A percentile compares a stretch with the other conserved stretches of the same genome.
Conservation (phyloP, 2,329 filamentous ascomycete genomes). For the Thielaviopsis cerberus region DNA sequence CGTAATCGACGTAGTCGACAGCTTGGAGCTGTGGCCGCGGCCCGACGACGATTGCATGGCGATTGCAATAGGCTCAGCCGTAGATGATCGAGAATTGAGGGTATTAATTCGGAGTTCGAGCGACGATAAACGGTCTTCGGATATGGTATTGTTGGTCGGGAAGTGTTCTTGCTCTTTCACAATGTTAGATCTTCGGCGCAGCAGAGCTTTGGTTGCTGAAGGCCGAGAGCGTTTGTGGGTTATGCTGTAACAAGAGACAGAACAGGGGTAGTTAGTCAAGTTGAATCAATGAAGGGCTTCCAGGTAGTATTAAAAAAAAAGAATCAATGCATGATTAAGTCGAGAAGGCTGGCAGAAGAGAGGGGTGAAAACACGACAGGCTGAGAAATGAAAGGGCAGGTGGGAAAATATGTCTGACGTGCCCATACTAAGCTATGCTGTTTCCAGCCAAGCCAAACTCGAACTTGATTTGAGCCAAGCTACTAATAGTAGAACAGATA, state of each 20-base stretch:
- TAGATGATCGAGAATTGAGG: slow-evolving; percentile 2
- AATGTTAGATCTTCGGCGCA: slow-evolving; percentile 6
- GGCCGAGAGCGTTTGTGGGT: slow-evolving; percentile 10
- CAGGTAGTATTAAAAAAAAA: no score
- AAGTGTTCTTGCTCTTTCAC: slow-evolving; percentile 4
- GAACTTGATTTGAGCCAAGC: no score
- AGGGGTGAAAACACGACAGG: background rate
- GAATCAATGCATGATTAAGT: background rate
- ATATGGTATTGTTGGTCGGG: background rate
- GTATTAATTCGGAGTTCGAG: slow-evolving; percentile 5
- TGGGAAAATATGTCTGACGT: background rate
- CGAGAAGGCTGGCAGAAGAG: background rate
- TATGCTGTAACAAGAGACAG: background rate
- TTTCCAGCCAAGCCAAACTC: background rate
- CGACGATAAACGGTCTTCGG: slow-evolving; percentile 2
- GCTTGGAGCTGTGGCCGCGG: slow-evolving; percentile 28
- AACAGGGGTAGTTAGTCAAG: slow-evolving; percentile 4
- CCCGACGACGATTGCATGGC: slow-evolving; percentile 11
- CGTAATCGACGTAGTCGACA: slow-evolving; percentile 25
- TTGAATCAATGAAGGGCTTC: background rate
- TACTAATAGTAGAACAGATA: no score
- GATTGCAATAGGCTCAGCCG: background rate
- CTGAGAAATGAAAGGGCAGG: background rate
- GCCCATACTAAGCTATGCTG: no score
- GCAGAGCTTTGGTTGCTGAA: slow-evolving; percentile 8